phyloP scores from a whole-genome alignment of 2,329 filamentous ascomycete species.

The Xylaria sp. region DNA sequence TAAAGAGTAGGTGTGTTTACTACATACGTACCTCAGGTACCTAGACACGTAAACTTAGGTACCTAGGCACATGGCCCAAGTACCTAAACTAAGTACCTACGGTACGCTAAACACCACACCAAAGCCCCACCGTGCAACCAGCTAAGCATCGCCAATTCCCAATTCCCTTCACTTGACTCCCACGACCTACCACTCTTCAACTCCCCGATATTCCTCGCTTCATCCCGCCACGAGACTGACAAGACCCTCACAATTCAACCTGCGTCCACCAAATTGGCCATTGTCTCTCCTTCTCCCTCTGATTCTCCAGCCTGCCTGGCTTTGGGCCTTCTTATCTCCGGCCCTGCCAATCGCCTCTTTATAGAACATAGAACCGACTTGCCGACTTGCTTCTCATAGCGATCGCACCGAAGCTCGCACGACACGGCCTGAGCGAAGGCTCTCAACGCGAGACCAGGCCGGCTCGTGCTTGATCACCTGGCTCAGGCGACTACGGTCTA shows the following conservation, averaged over 20 bases:
- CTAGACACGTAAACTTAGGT: too few relatives aligned
- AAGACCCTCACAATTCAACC: conserved; percentile 13
- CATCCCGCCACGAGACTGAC: conserved; percentile 21
- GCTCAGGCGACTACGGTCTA: conserved; percentile 41
- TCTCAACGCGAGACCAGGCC: conserved; percentile 40
- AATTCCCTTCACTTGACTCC: conserved; percentile 30
- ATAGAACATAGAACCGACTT: conserved; percentile 29
- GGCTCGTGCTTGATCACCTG: conserved; percentile 42
- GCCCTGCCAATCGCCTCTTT: conserved; percentile 37
- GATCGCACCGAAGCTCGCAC: conserved; percentile 36
- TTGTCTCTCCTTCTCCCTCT: conserved; percentile 11
- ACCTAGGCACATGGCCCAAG: not conserved
- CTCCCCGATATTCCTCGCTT: conserved; percentile 9
- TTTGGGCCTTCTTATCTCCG: conserved; percentile 1
- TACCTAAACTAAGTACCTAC: conserved; percentile 15
- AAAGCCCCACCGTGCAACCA: conserved; percentile 26
- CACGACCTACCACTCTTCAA: conserved; percentile 32
- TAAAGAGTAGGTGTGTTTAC: not conserved
- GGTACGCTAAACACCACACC: not conserved
- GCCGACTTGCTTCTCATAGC: conserved; percentile 11
- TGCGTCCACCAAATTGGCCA: conserved; percentile 16
- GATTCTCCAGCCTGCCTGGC: not conserved
- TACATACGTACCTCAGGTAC: not conserved
- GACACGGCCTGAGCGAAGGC: conserved; percentile 39
- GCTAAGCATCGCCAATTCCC: conserved; percentile 36